Conservation (phyloP, 2,329 filamentous ascomycete genomes). For the Falciphora oryzae region DNA sequence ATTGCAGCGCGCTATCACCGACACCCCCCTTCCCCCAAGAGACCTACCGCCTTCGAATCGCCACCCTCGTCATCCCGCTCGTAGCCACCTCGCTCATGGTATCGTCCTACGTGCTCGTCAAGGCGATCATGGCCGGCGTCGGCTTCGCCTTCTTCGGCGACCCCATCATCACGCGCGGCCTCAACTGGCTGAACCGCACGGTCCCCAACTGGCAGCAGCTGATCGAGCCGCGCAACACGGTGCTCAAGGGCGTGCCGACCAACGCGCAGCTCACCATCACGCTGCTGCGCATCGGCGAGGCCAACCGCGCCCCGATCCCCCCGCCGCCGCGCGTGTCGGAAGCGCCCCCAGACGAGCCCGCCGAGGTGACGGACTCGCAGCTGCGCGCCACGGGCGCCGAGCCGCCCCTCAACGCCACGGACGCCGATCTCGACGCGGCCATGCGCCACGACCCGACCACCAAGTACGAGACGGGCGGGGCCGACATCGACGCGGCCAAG, state of each 20-base stretch:
- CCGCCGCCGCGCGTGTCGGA: conserved; percentile 38
- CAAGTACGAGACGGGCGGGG: conserved; percentile 29
- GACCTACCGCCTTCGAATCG: conserved; percentile 48
- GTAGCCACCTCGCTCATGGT: conserved; percentile 47
- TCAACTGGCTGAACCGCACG: conserved; percentile 52
- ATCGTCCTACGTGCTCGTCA: conserved; percentile 55
- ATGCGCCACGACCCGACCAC: conserved; percentile 38
- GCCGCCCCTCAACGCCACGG: conserved; percentile 51
- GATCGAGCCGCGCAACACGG: conserved; percentile 59
- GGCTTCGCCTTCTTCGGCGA: conserved; percentile 78
- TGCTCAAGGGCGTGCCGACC: conserved; percentile 77
- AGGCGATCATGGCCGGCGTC: conserved; percentile 58
- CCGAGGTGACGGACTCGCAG: conserved; percentile 36
- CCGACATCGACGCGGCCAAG: conserved; percentile 44
- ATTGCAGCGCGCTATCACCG: conserved; percentile 50
- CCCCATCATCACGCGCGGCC: conserved; percentile 57
- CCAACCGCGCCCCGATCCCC: conserved; percentile 72
- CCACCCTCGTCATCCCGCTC: conserved; percentile 44
- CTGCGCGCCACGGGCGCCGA: conserved; percentile 42
- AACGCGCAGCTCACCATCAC: conserved; percentile 81
- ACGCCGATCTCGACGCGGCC: conserved; percentile 61
- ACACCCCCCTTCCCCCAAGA: conserved; percentile 55
- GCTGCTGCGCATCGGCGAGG: conserved; percentile 73
- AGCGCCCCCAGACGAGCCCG: conserved; percentile 31
- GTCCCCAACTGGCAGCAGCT: conserved; percentile 71